These are phyloP conservation scores for Colletotrichum theobromicola DNA, from an alignment of 2,329 filamentous ascomycete genomes.

Conservation along the genomic window DNA sequence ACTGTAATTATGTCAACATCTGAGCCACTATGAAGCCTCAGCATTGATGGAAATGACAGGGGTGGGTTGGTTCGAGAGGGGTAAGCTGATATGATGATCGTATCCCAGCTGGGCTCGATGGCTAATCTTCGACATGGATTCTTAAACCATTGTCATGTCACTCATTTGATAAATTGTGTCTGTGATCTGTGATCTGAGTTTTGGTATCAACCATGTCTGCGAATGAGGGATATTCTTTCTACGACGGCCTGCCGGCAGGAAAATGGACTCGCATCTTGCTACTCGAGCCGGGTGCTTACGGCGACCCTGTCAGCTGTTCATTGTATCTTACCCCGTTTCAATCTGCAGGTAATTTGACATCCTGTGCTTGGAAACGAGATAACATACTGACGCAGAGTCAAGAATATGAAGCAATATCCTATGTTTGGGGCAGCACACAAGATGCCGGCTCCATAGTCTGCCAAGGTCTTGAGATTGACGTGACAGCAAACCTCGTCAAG, in stretches of 20 bases:
- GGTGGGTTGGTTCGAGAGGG: not conserved
- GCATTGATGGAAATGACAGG: not conserved
- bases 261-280: not conserved
- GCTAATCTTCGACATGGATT: not conserved
- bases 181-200: not conserved
- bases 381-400: fast-evolving
- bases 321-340: not conserved
- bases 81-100: not conserved
- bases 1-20: not conserved
- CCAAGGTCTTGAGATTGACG: not conserved
- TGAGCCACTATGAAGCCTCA: not conserved
- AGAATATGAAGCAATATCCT: not conserved
- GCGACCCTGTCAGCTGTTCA: not conserved
- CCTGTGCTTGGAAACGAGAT: not conserved
- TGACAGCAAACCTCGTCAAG: not conserved
- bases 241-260: not conserved
- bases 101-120: not conserved
- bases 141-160: not conserved
- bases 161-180: not conserved
- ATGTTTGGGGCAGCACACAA: not conserved
- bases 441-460: not conserved
- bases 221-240: not conserved
- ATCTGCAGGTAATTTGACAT: not conserved
- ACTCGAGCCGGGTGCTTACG: not conserved
- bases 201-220: not conserved